Evolutionary conservation across 805 yeast genomes (phyloP), one percentile per base, ranked within the genome.

Genomic region (Wickerhamiella dianesei): DNA sequence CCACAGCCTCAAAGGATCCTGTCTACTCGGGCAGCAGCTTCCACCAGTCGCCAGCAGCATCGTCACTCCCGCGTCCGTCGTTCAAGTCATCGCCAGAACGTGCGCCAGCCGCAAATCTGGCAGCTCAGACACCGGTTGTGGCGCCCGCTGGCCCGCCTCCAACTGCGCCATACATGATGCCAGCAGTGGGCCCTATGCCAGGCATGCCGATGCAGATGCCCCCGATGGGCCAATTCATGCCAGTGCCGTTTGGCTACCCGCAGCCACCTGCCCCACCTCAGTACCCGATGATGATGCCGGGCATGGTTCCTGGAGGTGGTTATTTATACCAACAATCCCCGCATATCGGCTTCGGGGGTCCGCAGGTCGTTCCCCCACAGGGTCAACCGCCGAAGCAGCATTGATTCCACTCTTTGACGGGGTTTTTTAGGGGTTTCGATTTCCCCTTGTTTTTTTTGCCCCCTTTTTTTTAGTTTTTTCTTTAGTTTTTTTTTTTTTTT

Each of bases 21-120:
- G 41, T 39, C 8, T 39, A 21, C 14, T 39, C 41, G 8, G 60
- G 60, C 12, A 51, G 55, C 46, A 50, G 51, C 18, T 57, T 57
- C 53, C 50, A 56, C 40, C 42, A 48, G 13, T 53, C 58, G n/a
- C 60, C 60, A n/a, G 56, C 49, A 16, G 57, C 59, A 3, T 48
- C 53, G 18, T 41, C 55, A 21, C 47, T 57, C 18, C 59, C 59
- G 8, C 49, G 53, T 8, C 59, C 80, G 3, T 48, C 53, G 14
- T 54, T 54, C 46, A 37, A 43, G 14, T 25, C 25, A 41, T 19
- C 45, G 21, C 41, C n/a, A 25, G 32, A 25, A 6, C 32, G 32
- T 12, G 32, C 9, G 6, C 32, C 6, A 12, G 9, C 32, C 6
- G 32, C 32, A 25, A 6, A 6, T 12, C 32, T 25, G 9, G 12